Evolutionary conservation across 352 stramenopile genomes (phyloP).

Genomic region (Blastocystis sp.): DNA sequence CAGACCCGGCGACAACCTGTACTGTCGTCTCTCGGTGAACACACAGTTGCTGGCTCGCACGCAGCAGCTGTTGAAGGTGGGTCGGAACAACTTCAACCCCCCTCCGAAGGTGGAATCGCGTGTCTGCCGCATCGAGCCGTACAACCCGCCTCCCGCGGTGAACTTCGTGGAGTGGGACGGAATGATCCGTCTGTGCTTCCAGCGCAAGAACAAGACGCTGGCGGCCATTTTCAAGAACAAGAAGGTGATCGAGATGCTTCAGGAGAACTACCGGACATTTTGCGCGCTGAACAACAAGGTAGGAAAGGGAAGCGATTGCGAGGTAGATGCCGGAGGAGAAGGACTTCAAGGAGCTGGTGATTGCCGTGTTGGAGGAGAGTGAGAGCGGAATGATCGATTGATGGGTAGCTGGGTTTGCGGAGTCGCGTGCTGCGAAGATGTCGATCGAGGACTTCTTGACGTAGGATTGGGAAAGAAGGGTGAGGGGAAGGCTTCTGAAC

Average conservation of each 20-base stretch:
- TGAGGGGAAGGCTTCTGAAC: constrained; percentile 69
- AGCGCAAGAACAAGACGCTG: constrained; percentile 98
- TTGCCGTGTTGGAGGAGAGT: constrained; percentile 80
- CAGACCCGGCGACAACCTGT: constrained; percentile 84
- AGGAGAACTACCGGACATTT: constrained; percentile 88
- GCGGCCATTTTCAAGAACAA: constrained; percentile 89
- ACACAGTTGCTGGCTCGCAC: constrained; percentile 94
- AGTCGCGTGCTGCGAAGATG: constrained; percentile 85
- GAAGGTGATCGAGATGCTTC: constrained; percentile 81
- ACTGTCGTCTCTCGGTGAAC: constrained; percentile 95
- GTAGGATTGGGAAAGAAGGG: neutral
- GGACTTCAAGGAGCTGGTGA: constrained; percentile 81
- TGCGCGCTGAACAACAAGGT: constrained; percentile 76
- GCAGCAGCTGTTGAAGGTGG: constrained; percentile 90
- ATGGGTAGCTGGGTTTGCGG: constrained; percentile 62
- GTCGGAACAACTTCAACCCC: constrained; percentile 97
- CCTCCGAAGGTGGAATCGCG: constrained; percentile 87
- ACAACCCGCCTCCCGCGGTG: constrained; percentile 90
- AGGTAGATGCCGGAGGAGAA: constrained; percentile 45
- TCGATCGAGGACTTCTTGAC: constrained; percentile 92
- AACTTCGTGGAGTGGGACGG: constrained; percentile 98
- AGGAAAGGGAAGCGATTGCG: neutral
- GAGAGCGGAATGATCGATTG: constrained; percentile 2
- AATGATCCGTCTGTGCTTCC: constrained; percentile 96
- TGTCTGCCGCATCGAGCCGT: constrained; percentile 88